Conservation (phyloP, 1,284 basidiomycete species). For the Fomitiporia mediterranea region DNA sequence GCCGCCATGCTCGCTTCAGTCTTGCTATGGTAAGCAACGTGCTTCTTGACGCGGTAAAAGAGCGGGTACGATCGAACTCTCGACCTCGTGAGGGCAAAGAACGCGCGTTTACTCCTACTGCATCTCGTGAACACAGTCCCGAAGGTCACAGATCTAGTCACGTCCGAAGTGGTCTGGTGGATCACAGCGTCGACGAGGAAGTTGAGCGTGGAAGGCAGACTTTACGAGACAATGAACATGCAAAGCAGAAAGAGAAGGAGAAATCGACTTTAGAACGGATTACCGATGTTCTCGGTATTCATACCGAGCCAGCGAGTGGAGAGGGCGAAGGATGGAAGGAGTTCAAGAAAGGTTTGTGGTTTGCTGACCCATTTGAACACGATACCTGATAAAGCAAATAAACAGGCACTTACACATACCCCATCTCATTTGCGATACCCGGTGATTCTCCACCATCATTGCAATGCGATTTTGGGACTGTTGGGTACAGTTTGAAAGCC, state of each 20-base stretch:
- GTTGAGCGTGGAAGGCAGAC: slow-evolving; percentile 10
- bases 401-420: slow-evolving; percentile 89
- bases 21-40: slow-evolving; percentile 34
- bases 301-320: slow-evolving; percentile 37
- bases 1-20: slow-evolving; percentile 36
- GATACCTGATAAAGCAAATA: too few species aligned
- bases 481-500: slow-evolving; percentile 80
- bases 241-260: slow-evolving; percentile 19
- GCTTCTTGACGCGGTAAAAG: slow-evolving; percentile 37
- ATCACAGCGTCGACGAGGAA: slow-evolving; percentile 7
- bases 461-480: slow-evolving; percentile 73
- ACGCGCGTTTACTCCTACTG: slow-evolving; percentile 5
- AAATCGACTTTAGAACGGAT: slow-evolving; percentile 12
- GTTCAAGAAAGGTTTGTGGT: slow-evolving; percentile 76
- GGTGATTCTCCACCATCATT: slow-evolving; percentile 78
- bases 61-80: slow-evolving; percentile 40
- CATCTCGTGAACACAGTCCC: slow-evolving; percentile 15
- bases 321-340: slow-evolving; percentile 75
- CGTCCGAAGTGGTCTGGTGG: slow-evolving; percentile 15
- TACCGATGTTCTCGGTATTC: slow-evolving; percentile 18
- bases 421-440: slow-evolving; percentile 87
- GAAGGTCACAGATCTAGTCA: slow-evolving; percentile 16
- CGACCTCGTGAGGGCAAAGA: slow-evolving; percentile 14
- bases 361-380: not conserved
- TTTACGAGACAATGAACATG: slow-evolving; percentile 7